Conservation (phyloP, 495 filamentous ascomycete genomes). For the Antarctomyces pellizariae region DNA sequence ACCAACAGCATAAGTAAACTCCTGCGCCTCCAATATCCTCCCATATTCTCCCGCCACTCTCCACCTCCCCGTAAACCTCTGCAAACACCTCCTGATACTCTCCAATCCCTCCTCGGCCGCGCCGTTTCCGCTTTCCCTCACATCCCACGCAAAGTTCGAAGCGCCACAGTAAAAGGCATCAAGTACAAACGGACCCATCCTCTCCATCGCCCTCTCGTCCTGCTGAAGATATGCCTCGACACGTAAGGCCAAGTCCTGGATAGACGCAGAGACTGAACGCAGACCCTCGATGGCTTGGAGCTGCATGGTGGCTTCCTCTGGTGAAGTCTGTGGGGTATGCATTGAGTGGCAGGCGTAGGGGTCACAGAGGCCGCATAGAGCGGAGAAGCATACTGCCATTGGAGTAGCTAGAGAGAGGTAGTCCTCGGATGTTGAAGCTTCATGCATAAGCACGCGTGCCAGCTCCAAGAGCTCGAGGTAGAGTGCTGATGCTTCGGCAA, state of each 20-base stretch:
- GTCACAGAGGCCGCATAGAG: slow-evolving; percentile 10
- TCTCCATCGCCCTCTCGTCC: slow-evolving; percentile 6
- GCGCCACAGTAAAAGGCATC: slow-evolving; percentile 16
- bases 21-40: slow-evolving; percentile 12
- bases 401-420: slow-evolving; percentile 5
- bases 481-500: slow-evolving; percentile 7
- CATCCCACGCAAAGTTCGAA: slow-evolving; percentile 16
- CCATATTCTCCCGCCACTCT: slow-evolving; percentile 14
- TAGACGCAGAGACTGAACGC: slow-evolving; percentile 8
- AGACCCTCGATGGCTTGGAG: slow-evolving; percentile 12
- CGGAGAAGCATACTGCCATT: slow-evolving; percentile 4
- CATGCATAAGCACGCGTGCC: slow-evolving; percentile 5
- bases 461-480: slow-evolving; percentile 10
- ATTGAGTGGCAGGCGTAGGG: slow-evolving; percentile 9
- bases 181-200: slow-evolving; percentile 14
- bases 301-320: slow-evolving; percentile 6
- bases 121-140: slow-evolving; percentile 10
- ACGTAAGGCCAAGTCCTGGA: slow-evolving; percentile 8
- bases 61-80: slow-evolving; percentile 13
- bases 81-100: slow-evolving; percentile 11
- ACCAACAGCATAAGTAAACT: slow-evolving; percentile 11
- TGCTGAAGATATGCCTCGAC: slow-evolving; percentile 1
- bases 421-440: slow-evolving; percentile 3
- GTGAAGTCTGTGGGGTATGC: neutral
- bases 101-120: slow-evolving; percentile 10